Percentiles rank a stretch among this genome's conserved stretches.
phyloP scores from a whole-genome alignment of 192 early-diverging fungal genomes.

The Ambispora gerdemannii region DNA sequence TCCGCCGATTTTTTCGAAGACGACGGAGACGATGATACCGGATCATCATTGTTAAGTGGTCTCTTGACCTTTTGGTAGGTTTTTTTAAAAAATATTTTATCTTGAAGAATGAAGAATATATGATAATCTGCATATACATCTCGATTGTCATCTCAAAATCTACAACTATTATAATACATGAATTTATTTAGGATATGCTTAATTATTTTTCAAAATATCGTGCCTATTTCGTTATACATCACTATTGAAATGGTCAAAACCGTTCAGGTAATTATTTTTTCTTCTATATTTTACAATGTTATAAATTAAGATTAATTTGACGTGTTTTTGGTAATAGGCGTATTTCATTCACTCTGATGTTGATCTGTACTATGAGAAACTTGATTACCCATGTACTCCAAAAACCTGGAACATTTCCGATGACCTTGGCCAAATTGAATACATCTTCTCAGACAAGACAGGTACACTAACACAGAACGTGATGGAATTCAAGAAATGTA shows the following conservation, averaged over 20 bases:
- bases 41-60: conserved; percentile 49
- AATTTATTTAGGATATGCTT: conserved; percentile 68
- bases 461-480: conserved; percentile 95
- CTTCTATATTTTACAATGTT: neutral
- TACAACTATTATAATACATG: no score
- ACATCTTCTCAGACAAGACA: conserved; percentile 97
- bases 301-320: neutral
- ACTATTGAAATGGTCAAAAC: conserved; percentile 92
- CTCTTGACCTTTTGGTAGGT: conserved; percentile 72
- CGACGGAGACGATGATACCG: conserved; percentile 38
- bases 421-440: conserved; percentile 93
- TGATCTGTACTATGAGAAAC: conserved; percentile 83
- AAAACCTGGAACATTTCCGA: conserved; percentile 90
- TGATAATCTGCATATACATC: no score
- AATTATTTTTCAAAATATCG: conserved; percentile 92
- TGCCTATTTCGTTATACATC: conserved; percentile 93
- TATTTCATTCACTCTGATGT: conserved; percentile 89
- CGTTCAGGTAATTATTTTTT: conserved; percentile 55
- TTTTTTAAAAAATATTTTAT: neutral
- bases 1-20: conserved; percentile 52
- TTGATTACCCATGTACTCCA: conserved; percentile 76
- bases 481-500: conserved; percentile 93
- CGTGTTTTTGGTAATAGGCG: conserved; percentile 46
- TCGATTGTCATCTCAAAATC: no score
- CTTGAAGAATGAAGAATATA: no score